phyloP scores from a whole-genome alignment of 768 basidiomycete genomes.

The Mycena albidolilacea region DNA sequence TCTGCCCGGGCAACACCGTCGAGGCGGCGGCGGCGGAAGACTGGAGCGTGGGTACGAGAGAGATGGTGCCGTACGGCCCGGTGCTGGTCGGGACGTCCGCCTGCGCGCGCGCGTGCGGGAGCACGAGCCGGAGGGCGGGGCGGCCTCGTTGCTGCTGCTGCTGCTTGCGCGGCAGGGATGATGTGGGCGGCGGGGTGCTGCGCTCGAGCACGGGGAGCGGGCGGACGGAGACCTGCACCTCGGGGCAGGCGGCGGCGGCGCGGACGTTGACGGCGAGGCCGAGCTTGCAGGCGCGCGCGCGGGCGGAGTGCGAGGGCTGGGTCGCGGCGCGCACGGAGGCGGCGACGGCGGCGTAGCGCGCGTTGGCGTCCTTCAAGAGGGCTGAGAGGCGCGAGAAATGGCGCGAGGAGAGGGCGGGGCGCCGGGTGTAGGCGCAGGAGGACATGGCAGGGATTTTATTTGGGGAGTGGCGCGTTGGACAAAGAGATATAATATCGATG shows the following conservation, averaged over 20 bases:
- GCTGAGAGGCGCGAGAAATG: constrained; percentile 54
- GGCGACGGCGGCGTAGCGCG: constrained; percentile 56
- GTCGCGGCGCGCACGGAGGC: constrained; percentile 52
- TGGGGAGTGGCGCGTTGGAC: not conserved
- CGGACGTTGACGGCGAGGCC: constrained; percentile 61
- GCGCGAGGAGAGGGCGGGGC: constrained; percentile 43
- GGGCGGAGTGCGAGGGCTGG: constrained; percentile 62
- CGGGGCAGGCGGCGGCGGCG: constrained; percentile 58
- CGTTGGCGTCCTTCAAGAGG: constrained; percentile 61
- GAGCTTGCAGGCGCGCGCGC: constrained; percentile 59
- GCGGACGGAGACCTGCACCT: constrained; percentile 53
- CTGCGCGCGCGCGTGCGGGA: constrained; percentile 22
- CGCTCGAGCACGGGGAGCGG: constrained; percentile 57
- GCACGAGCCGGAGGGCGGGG: constrained; percentile 24
- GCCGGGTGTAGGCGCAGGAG: constrained; percentile 24
- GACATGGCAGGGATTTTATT: constrained; percentile 9
- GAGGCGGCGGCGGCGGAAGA: constrained; percentile 45
- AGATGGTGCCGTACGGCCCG: constrained; percentile 14
- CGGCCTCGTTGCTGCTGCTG: constrained; percentile 34
- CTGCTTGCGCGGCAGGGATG: not conserved
- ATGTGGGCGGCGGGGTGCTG: constrained; percentile 39
- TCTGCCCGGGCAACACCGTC: constrained; percentile 36
- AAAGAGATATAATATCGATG: constrained; percentile 14
- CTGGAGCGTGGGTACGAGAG: constrained; percentile 1
- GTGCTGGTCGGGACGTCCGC: constrained; percentile 27